Evolutionary conservation across 2,329 filamentous ascomycete species (phyloP), one percentile per base, ranked within the genome.

Genomic region (Fusarium verrucosum): DNA sequence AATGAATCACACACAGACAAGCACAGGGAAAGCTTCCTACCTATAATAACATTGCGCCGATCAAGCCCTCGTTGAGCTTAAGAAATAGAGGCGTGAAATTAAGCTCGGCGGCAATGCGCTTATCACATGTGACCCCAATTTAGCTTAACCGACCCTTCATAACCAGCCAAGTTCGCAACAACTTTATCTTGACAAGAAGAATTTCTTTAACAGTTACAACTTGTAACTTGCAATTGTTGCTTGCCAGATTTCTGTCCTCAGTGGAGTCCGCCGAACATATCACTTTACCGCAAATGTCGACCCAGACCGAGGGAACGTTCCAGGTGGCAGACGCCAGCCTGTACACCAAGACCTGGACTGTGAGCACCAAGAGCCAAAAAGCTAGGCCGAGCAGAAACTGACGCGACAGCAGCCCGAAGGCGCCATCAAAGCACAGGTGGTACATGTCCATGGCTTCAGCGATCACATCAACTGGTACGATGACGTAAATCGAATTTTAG

Each of bases 361-460:
- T 87, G 76, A 74, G 83, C 77, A 40, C 14, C 23, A 37, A 52
- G 54, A 37, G 51, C 47, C 33, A 32, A 25, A n/a, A 22, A n/a
- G n/a, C 22, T 10, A 25, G 5, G 14, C 25, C 16, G 38, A 45
- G 40, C 19, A 20, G 22, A n/a, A 55, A 16, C 61, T 72, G 47
- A 70, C 50, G 19, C 16, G 28, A 22, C 37, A 26, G 28, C 42
- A 88, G 88, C 86, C 87, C 26, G 75, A 83, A 26, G 83, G 80
- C 14, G 77, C 82, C 13, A 77, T 84, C 52, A 85, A 84, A 71
- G 93, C 93, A 32, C 90, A 91, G 68, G 76, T 96, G 45, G 82
- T 95, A 70, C 91, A 96, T 77, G 80, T 97, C 64, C 94, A 97
- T 79, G 94, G 94, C 71, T 97, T 94, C 82, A 92, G 88, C 76